phyloP scores from a whole-genome alignment of 1,284 basidiomycete genomes.

The Volvariella surrecta region DNA sequence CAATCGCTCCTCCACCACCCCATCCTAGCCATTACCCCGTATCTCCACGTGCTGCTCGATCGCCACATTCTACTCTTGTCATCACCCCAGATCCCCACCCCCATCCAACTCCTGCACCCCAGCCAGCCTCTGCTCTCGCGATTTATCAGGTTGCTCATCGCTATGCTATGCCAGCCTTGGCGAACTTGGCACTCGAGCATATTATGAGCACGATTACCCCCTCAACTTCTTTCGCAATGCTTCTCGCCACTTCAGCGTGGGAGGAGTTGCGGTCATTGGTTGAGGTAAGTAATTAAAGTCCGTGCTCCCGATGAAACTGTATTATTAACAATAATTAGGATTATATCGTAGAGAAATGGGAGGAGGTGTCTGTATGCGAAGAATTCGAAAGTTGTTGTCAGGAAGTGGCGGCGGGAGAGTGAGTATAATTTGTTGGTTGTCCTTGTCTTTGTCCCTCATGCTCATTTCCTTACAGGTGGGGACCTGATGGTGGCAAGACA shows the following conservation, averaged over 20 bases:
- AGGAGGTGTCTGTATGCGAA: constrained; percentile 50
- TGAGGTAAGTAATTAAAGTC: constrained; percentile 29
- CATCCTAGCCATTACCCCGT: constrained; percentile 32
- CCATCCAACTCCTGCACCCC: constrained; percentile 59
- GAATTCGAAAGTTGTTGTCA: constrained; percentile 64
- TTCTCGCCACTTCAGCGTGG: constrained; percentile 62
- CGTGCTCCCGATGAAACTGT: background rate
- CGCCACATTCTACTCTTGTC: constrained; percentile 21
- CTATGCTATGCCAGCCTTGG: constrained; percentile 63
- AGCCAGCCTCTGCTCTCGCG: constrained; percentile 64
- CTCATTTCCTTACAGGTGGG: constrained; percentile 42
- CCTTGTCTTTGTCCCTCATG: constrained; percentile 2
- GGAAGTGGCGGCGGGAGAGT: constrained; percentile 67
- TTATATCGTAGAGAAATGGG: constrained; percentile 63
- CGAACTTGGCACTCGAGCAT: constrained; percentile 63
- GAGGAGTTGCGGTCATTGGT: constrained; percentile 55
- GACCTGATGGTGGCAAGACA: constrained; percentile 57
- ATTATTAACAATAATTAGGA: constrained; percentile 29
- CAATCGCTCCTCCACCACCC: constrained; percentile 28
- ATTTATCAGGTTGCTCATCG: constrained; percentile 80
- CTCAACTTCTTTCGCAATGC: constrained; percentile 59
- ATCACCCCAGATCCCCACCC: constrained; percentile 59
- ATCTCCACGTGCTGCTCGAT: constrained; percentile 32
- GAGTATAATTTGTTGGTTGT: constrained; percentile 19
- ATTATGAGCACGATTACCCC: constrained; percentile 70